These are phyloP conservation scores for Monosporascus sp. DNA, from an alignment of 2,329 filamentous ascomycete genomes.

Conservation along the genomic window DNA sequence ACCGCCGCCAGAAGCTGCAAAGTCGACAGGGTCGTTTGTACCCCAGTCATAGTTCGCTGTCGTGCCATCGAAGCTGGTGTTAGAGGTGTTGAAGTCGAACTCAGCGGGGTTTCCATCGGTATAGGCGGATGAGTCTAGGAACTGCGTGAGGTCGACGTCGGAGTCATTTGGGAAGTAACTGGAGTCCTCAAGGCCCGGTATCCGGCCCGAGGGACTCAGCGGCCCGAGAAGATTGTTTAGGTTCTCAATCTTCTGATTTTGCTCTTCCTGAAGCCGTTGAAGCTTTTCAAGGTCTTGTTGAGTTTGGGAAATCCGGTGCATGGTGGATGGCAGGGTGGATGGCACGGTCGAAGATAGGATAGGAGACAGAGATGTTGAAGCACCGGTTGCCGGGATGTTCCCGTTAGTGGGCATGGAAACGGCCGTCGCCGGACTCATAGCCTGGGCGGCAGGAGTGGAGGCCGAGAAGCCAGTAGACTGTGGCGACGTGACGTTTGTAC, in stretches of 20 bases:
- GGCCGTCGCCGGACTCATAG: conserved; percentile 12
- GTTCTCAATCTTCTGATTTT: conserved; percentile 71
- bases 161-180: conserved; percentile 33
- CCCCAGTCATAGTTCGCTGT: conserved; percentile 17
- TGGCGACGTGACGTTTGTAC: conserved; percentile 13
- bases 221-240: conserved; percentile 72
- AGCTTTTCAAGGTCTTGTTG: conserved; percentile 74
- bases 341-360: conserved; percentile 50
- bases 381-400: conserved; percentile 8
- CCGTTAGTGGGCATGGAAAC: conserved; percentile 14
- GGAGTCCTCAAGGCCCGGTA: conserved; percentile 61
- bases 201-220: conserved; percentile 72
- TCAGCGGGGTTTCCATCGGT: conserved; percentile 19
- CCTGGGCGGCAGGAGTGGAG: conserved; percentile 15
- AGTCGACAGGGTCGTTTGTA: conserved; percentile 19
- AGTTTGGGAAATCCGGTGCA: conserved; percentile 63
- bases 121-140: conserved; percentile 34
- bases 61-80: conserved; percentile 9
- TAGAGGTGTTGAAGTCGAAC: conserved; percentile 41
- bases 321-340: conserved; percentile 39
- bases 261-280: conserved; percentile 72
- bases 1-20: conserved; percentile 6
- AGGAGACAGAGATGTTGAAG: conserved; percentile 41
- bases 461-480: conserved; percentile 20
- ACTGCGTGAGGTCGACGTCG: conserved; percentile 48